Evolutionary conservation across 345 rosid genomes (phyloP), one percentile per base, ranked within the genome.

Genomic region (Populus ilicifolia): DNA sequence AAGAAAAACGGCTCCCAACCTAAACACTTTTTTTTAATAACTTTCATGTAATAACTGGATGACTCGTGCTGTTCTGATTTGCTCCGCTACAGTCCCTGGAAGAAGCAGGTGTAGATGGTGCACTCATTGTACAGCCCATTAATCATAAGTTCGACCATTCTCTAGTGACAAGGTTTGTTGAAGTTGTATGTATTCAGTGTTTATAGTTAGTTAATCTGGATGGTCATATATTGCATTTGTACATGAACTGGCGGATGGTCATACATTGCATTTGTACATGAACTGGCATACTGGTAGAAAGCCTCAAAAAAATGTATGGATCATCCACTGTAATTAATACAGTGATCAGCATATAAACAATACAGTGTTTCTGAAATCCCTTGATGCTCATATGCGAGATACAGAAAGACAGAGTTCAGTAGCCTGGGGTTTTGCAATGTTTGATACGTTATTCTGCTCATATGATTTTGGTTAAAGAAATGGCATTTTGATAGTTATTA

Each of bases 131-230:
- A 73, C 99, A 95, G 84, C 98, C 99, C 78, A 95, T 91, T 72
- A 90, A 91, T 89, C 99, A 95, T 84, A 91, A 87, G 82, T 91
- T 93, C 64, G 99, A 95, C 80, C 99, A 95, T 81, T 95, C 99
- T 78, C 78, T 91, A 65, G 90, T 90, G 27, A 88, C 98, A 41
- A 93, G 99, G 98, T 93, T 52, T 46, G 84, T 74, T 62, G 33
- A 56, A 50, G 44, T 73, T 66, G 52, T 46, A 4, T 46, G 20
- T 14, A 4, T 14, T 46, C 18, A 16, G 52, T 46, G 18, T 14
- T 46, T 46, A 46, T 0, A 46, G 20, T 16, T 46, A 46, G 1
- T 12, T 13, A 46, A 46, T 46, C 52, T 0, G 52, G 52, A 46
- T 46, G 18, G 27, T 44, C 43, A 39, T 39, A 39, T 39, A 39